These are phyloP conservation scores for Penicillium concentricum DNA, from an alignment of 2,329 filamentous ascomycete species.

Conservation along the genomic window DNA sequence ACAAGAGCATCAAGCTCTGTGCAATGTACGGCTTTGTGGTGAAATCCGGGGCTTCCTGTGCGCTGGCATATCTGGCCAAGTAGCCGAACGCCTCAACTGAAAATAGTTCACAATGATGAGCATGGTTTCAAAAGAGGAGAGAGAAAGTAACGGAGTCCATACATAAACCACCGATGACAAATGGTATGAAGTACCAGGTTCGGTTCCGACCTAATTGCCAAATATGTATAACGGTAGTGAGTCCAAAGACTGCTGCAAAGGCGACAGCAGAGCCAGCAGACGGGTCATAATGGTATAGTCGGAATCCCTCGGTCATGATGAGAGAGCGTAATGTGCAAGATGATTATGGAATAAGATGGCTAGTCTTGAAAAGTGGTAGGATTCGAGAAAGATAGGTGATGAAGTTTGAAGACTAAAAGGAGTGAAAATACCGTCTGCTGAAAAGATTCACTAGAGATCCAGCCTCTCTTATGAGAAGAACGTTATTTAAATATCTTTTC, in stretches of 20 bases:
- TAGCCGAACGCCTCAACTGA: constrained; percentile 18
- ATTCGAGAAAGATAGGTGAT: background rate
- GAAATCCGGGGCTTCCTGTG: constrained; percentile 20
- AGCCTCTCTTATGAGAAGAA: background rate
- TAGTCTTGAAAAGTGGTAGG: background rate
- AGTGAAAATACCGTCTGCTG: background rate
- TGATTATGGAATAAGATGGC: background rate
- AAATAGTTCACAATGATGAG: background rate
- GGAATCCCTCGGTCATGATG: constrained; percentile 5
- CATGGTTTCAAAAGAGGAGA: background rate
- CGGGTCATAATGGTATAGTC: constrained; percentile 21
- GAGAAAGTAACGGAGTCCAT: background rate
- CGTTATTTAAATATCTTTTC: background rate
- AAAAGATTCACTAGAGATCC: background rate
- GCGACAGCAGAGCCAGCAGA: constrained; percentile 11
- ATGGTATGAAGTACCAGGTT: constrained; percentile 33
- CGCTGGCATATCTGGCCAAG: constrained; percentile 12
- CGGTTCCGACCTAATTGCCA: constrained; percentile 17
- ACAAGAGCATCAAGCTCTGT: constrained; percentile 20
- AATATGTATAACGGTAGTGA: constrained; percentile 12
- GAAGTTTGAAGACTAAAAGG: background rate
- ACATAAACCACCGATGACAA: constrained; percentile 40
- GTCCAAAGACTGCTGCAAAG: constrained; percentile 29
- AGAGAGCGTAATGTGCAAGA: background rate
- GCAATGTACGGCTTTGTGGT: constrained; percentile 20